A percentile compares a stretch with the other conserved stretches of the same genome.
Conservation (phyloP, 371 early-diverging fungal species). For the Mucor plumbeus region DNA sequence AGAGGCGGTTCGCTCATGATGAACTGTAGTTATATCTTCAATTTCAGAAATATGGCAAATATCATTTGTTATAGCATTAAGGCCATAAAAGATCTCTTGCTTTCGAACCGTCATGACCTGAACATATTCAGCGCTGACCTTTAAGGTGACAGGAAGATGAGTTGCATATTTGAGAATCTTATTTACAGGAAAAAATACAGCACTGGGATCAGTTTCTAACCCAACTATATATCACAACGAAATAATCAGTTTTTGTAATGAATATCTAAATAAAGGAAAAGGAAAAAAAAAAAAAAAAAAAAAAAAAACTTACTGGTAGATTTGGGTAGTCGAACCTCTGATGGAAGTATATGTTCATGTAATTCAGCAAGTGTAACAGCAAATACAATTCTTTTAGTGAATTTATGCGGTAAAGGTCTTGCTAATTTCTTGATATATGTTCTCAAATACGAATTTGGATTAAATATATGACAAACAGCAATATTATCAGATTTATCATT, state of each 20-base stretch:
- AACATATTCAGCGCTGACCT: constrained; percentile 78
- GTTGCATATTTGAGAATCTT: constrained; percentile 60
- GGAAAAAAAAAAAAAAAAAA: no score
- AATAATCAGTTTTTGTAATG: neutral
- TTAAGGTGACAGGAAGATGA: constrained; percentile 75
- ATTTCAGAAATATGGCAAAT: constrained; percentile 86
- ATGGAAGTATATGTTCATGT: constrained; percentile 65
- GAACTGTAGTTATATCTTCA: constrained; percentile 66
- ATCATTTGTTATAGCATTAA: constrained; percentile 77
- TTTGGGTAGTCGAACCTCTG: constrained; percentile 78
- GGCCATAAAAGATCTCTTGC: constrained; percentile 67
- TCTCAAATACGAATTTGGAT: constrained; percentile 74
- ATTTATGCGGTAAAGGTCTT: constrained; percentile 54
- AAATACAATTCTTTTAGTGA: constrained; percentile 66
- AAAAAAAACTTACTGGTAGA: constrained; percentile 52
- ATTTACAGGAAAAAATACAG: constrained; percentile 63
- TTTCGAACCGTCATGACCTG: constrained; percentile 71
- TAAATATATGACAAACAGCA: constrained; percentile 65
- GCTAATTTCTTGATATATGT: constrained; percentile 61
- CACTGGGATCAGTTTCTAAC: constrained; percentile 64
- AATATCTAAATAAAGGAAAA: no score
- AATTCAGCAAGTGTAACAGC: constrained; percentile 68
- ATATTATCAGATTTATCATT: constrained; percentile 56
- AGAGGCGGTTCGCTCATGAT: constrained; percentile 40
- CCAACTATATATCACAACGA: constrained; percentile 37